Evolutionary conservation across 2,329 filamentous ascomycete genomes (phyloP), one percentile per base, ranked within the genome.

Genomic region (Colletotrichum abscissum): DNA sequence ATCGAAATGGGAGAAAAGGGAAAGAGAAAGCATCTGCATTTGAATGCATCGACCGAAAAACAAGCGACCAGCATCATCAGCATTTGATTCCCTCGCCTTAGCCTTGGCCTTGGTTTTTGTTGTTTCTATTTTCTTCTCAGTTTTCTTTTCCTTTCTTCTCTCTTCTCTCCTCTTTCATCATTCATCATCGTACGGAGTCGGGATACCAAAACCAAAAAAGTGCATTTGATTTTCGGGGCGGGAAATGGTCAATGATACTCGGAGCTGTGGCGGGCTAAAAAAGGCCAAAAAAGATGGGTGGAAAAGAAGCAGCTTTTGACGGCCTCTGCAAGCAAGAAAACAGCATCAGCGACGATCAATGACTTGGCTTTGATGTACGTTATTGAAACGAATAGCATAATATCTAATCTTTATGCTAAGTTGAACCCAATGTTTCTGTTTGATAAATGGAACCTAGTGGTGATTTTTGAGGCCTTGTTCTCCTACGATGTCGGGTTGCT

Each of bases 111-210:
- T 12, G 24, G 16, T 28, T 14, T 60, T 49, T n/a, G 42, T 62
- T 55, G n/a, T 55, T 49, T n/a, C 19, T 30, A 26, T 11, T 8
- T 58, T 22, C 11, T 24, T n/a, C 1, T 33, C 6, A 4, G 7
- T 19, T 6, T 2, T 19, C 14, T 22, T 28, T 22, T 28, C 16
- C 26, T 26, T 8, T 38, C 28, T 4, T 19, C 8, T 28, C 2
- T 28, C 28, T 56, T 42, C 24, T n/a, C 54, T 54, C 54, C 4
- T n/a, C 38, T 46, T 42, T 56, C 63, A 46, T 57, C 33, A 57
- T 26, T 69, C 66, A 72, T 69, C 66, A 72, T 73, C 55, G 35
- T 60, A 55, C 54, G 70, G 70, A 69, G 70, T 73, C 64, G 67
- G 68, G 70, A 70, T 70, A 70, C 55, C 60, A 64, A 73, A 73